Conservation (phyloP, 1,284 basidiomycete genomes). For the Phellopilus nigrolimitatus region DNA sequence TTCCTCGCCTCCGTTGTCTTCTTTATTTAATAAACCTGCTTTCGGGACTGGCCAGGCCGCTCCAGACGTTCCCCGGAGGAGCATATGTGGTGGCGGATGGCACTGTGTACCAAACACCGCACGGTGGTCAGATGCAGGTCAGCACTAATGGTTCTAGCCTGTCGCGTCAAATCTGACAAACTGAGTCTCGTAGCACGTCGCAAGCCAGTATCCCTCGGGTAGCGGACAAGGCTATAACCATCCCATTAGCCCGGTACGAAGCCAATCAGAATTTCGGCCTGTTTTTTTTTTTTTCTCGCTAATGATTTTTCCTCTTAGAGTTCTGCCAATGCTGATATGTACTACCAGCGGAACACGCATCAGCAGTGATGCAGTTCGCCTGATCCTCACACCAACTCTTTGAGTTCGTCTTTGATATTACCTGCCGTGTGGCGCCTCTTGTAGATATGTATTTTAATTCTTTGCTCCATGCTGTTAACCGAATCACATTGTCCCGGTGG, state of each 20-base stretch:
- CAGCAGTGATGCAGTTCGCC: slow-evolving; percentile 5
- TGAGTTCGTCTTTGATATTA: background rate
- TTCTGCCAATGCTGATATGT: slow-evolving; percentile 11
- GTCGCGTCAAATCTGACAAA: background rate
- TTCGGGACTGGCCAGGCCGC: background rate
- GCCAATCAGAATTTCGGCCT: background rate
- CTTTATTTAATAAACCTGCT: background rate
- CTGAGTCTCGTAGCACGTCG: background rate
- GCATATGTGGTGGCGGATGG: background rate
- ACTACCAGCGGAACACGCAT: slow-evolving; percentile 8
- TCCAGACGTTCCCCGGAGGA: background rate
- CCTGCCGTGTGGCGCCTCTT: too few relatives aligned
- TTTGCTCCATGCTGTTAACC: too few relatives aligned
- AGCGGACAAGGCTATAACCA: slow-evolving; percentile 1
- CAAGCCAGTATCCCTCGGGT: slow-evolving; percentile 1
- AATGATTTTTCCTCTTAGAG: slow-evolving; percentile 6
- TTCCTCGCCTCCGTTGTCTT: background rate
- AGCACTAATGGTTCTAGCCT: background rate
- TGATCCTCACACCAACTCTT: background rate
- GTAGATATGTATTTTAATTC: too few relatives aligned
- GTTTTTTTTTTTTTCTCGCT: background rate
- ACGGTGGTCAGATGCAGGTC: slow-evolving; percentile 2
- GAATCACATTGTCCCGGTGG: too few relatives aligned
- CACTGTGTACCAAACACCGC: slow-evolving; percentile 4
- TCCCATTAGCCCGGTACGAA: slow-evolving; percentile 6